Conservation (phyloP, 2,329 filamentous ascomycete genomes). For the Fusarium pilosicola region DNA sequence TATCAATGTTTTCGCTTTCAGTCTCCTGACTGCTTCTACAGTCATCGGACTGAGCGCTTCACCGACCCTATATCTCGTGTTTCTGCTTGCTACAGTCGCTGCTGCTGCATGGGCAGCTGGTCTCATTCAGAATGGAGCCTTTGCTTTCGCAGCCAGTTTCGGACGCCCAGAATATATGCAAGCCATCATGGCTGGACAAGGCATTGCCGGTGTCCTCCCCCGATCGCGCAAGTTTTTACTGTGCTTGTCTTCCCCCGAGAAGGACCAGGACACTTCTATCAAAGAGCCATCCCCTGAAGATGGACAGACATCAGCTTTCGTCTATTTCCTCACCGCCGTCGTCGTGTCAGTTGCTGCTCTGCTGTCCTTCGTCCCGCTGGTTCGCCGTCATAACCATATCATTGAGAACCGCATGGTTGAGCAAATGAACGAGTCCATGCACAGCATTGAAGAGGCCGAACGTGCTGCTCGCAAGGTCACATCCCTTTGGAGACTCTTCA, state of each 20-base stretch:
- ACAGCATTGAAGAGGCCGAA: constrained; percentile 63
- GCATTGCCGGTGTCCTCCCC: constrained; percentile 87
- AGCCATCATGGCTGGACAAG: constrained; percentile 95
- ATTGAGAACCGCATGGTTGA: constrained; percentile 60
- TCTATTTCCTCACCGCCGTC: constrained; percentile 92
- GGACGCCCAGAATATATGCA: constrained; percentile 90
- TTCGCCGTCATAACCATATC: constrained; percentile 67
- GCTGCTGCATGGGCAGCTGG: constrained; percentile 82
- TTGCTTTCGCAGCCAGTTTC: constrained; percentile 90
- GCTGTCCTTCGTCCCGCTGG: constrained; percentile 78
- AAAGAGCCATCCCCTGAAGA: constrained; percentile 36
- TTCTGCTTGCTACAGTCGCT: constrained; percentile 85
- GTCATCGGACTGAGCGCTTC: constrained; percentile 70
- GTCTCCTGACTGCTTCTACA: constrained; percentile 83
- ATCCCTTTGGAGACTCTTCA: constrained; percentile 72
- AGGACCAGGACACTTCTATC: constrained; percentile 38
- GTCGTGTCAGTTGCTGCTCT: constrained; percentile 76
- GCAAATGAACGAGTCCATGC: constrained; percentile 61
- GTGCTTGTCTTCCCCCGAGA: constrained; percentile 68
- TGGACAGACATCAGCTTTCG: constrained; percentile 73
- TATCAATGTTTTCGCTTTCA: constrained; percentile 81
- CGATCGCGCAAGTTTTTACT: constrained; percentile 85
- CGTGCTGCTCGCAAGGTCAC: constrained; percentile 61
- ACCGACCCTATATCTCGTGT: constrained; percentile 76
- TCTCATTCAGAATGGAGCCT: constrained; percentile 91